phyloP scores from a whole-genome alignment of 805 yeast species.

The Teunomyces funiuensis region DNA sequence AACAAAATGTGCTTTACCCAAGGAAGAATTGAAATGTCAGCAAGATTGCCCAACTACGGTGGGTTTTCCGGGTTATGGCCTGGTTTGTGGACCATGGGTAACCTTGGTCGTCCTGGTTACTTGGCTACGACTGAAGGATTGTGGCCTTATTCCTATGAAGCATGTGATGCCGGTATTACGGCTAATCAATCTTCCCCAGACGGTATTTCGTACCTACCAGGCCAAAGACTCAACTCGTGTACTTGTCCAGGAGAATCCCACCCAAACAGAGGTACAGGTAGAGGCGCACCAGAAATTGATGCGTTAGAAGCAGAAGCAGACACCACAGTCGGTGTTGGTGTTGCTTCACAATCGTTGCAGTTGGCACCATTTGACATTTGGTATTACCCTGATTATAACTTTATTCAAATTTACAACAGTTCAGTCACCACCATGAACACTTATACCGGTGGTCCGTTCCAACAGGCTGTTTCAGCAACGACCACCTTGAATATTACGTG shows the following conservation, averaged over 20 bases:
- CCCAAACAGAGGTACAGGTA: conserved; percentile 82
- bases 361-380: conserved; percentile 93
- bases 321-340: conserved; percentile 51
- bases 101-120: conserved; percentile 89
- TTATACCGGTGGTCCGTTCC: conserved; percentile 91
- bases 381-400: conserved; percentile 89
- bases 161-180: conserved; percentile 93
- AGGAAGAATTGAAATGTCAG: conserved; percentile 76
- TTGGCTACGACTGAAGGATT: conserved; percentile 85
- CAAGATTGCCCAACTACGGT: conserved; percentile 78
- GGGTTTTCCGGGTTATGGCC: conserved; percentile 89
- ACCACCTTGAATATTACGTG: conserved; percentile 78
- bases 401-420: conserved; percentile 66
- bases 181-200: conserved; percentile 89
- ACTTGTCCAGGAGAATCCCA: conserved; percentile 82
- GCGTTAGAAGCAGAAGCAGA: conserved; percentile 81
- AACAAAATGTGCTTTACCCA: conserved; percentile 86
- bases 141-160: conserved; percentile 89
- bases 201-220: conserved; percentile 84
- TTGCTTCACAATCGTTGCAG: conserved; percentile 90
- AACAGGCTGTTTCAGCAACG: conserved; percentile 88
- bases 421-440: conserved; percentile 78
- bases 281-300: conserved; percentile 97
- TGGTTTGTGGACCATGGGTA: conserved; percentile 94
- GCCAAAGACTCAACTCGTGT: conserved; percentile 75